phyloP scores from a whole-genome alignment of 257 asterid genomes.

The Hygrophila difformis region DNA sequence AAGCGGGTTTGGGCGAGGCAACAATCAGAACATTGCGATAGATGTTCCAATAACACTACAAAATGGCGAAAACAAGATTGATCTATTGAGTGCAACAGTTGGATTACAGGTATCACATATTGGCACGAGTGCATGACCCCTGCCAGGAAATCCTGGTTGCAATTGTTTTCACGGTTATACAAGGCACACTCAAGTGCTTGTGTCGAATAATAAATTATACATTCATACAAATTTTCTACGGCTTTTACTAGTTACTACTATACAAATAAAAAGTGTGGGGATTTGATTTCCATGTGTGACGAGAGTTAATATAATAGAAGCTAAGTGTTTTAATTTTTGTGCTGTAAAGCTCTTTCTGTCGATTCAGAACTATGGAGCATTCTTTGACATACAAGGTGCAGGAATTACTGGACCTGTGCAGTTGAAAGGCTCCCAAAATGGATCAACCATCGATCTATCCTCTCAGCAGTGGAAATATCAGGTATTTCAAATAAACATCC shows the following conservation, averaged over 20 bases:
- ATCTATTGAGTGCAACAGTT: conserved; percentile 76
- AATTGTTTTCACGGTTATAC: no score
- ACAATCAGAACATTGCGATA: conserved; percentile 33
- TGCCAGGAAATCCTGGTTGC: no score
- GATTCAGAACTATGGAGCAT: conserved; percentile 73
- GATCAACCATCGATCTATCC: conserved; percentile 49
- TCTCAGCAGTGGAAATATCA: conserved; percentile 59
- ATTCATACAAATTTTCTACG: no score
- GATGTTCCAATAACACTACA: conserved; percentile 53
- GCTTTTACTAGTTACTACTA: no score
- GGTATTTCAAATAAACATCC: conserved; percentile 22
- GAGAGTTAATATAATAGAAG: no score
- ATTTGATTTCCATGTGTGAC: no score
- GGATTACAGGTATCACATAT: conserved; percentile 88
- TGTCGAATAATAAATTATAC: no score
- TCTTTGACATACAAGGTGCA: conserved; percentile 49
- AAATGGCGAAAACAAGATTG: conserved; percentile 52
- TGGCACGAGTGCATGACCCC: no score
- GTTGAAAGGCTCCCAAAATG: conserved; percentile 34
- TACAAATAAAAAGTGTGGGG: no score
- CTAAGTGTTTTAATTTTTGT: no score
- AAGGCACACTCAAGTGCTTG: no score
- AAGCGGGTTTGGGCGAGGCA: conserved; percentile 45
- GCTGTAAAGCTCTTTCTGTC: conserved; percentile 10
- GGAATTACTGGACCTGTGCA: conserved; percentile 63